Conservation (phyloP, 495 filamentous ascomycete genomes). For the Penicillium fimorum region DNA sequence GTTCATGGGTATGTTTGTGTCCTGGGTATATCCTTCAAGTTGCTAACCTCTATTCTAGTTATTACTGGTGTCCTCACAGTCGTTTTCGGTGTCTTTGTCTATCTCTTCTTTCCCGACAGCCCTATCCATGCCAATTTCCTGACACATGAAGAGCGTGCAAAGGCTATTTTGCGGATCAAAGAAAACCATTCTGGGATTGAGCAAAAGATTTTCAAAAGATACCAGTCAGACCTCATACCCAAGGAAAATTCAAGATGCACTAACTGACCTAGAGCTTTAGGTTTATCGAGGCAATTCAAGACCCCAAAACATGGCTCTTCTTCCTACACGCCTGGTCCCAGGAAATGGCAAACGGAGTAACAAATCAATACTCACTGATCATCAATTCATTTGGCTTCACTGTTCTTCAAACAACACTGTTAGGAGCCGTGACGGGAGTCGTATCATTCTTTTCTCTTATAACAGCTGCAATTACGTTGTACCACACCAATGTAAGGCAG, state of each 20-base stretch:
- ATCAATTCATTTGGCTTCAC: slow-evolving; percentile 44
- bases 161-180: slow-evolving; percentile 56
- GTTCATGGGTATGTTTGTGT: slow-evolving; percentile 34
- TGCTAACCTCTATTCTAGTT: slow-evolving; percentile 11
- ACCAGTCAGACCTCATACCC: slow-evolving; percentile 34
- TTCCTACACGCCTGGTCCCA: slow-evolving; percentile 43
- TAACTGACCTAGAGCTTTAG: slow-evolving; percentile 4
- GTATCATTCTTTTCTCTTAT: slow-evolving; percentile 36
- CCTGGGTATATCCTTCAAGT: neutral
- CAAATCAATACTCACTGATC: slow-evolving; percentile 45
- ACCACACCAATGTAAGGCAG: slow-evolving; percentile 27
- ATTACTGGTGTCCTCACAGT: slow-evolving; percentile 52
- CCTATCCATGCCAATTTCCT: slow-evolving; percentile 58
- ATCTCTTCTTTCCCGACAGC: slow-evolving; percentile 55
- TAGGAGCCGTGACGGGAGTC: slow-evolving; percentile 34
- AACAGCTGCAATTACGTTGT: slow-evolving; percentile 26
- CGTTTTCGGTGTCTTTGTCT: slow-evolving; percentile 49
- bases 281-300: slow-evolving; percentile 32
- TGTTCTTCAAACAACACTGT: slow-evolving; percentile 37
- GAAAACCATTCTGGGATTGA: slow-evolving; percentile 59
- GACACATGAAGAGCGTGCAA: slow-evolving; percentile 49
- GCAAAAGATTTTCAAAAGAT: slow-evolving; percentile 54
- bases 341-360: slow-evolving; percentile 45
- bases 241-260: neutral
- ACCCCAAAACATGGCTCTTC: slow-evolving; percentile 33